Conservation (phyloP, 2,329 filamentous ascomycete species). For the Scedosporium apiospermum region DNA sequence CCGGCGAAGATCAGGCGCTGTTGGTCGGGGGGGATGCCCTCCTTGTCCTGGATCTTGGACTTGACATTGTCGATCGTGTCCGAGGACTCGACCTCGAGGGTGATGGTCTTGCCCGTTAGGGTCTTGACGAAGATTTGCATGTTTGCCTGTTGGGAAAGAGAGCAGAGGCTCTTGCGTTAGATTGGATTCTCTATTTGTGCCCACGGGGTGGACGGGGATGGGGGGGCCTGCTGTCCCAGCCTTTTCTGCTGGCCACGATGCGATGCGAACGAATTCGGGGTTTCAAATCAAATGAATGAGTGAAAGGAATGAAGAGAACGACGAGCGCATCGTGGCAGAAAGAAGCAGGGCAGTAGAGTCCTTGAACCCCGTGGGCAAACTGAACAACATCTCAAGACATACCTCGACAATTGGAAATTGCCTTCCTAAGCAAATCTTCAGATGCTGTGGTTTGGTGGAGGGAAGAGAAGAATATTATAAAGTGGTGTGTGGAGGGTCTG, state of each 20-base stretch:
- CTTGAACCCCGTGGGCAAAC: constrained; percentile 3
- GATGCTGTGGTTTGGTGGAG: constrained; percentile 34
- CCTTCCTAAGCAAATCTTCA: constrained; percentile 54
- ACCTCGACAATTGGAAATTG: constrained; percentile 54
- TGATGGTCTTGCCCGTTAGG: constrained; percentile 99
- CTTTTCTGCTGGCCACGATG: background rate
- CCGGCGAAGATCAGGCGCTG: constrained; percentile 99
- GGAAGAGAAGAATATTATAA: constrained; percentile 18
- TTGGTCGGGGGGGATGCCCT: constrained; percentile 98
- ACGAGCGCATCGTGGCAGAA: constrained; percentile 15
- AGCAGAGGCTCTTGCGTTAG: background rate
- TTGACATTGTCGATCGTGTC: constrained; percentile 99
- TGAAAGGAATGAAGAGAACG: background rate
- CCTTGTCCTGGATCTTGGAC: constrained; percentile 98
- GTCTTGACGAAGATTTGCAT: constrained; percentile 74
- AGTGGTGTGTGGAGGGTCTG: constrained; percentile 13
- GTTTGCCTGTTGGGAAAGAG: constrained; percentile 29
- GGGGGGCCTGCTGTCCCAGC: background rate
- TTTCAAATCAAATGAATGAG: background rate
- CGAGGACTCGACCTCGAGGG: constrained; percentile 99
- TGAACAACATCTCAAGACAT: constrained; percentile 43
- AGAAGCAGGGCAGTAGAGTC: constrained; percentile 15
- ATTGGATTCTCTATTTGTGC: background rate
- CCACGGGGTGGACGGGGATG: background rate
- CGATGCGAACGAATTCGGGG: background rate